Percentiles rank a stretch among this genome's conserved stretches.
These are phyloP conservation scores for Phyllosticta citribraziliensis DNA, from an alignment of 2,329 filamentous ascomycete genomes.

Conservation along the genomic window DNA sequence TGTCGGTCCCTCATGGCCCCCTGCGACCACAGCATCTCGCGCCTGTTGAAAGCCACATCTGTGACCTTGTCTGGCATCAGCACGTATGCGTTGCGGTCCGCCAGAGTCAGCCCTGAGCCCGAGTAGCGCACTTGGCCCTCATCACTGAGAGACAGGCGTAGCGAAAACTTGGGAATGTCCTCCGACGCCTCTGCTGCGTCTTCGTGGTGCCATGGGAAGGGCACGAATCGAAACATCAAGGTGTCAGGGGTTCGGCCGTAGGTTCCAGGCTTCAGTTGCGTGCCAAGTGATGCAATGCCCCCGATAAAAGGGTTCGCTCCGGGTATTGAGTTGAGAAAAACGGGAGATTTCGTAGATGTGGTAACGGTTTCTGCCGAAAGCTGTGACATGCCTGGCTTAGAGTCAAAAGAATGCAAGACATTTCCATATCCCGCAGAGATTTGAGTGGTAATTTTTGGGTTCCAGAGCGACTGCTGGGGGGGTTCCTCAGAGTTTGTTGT, in stretches of 20 bases:
- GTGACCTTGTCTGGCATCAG: conserved; percentile 21
- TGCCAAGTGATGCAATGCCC: background rate
- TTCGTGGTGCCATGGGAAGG: conserved; percentile 2
- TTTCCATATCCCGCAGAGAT: conserved; percentile 2
- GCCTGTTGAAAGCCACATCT: conserved; percentile 21
- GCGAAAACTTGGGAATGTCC: conserved; percentile 18
- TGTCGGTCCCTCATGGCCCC: conserved; percentile 11
- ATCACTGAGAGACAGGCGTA: conserved; percentile 16
- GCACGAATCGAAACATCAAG: conserved; percentile 4
- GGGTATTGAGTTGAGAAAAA: conserved; percentile 1
- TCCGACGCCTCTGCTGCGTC: conserved; percentile 1
- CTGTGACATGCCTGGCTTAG: background rate
- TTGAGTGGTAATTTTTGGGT: background rate
- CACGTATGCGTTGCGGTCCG: conserved; percentile 19
- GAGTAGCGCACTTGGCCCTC: conserved; percentile 13
- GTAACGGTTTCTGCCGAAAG: background rate
- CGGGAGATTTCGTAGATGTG: background rate
- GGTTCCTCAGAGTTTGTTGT: background rate
- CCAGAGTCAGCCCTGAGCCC: conserved; percentile 17
- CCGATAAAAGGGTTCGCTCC: conserved; percentile 1
- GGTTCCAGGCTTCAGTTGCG: background rate
- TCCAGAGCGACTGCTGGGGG: background rate
- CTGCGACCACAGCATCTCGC: conserved; percentile 14
- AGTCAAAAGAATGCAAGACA: background rate
- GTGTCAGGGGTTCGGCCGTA: background rate